Evolutionary conservation across 805 yeast species (phyloP).

Genomic region (Isabelozyma pseudorhagii): DNA sequence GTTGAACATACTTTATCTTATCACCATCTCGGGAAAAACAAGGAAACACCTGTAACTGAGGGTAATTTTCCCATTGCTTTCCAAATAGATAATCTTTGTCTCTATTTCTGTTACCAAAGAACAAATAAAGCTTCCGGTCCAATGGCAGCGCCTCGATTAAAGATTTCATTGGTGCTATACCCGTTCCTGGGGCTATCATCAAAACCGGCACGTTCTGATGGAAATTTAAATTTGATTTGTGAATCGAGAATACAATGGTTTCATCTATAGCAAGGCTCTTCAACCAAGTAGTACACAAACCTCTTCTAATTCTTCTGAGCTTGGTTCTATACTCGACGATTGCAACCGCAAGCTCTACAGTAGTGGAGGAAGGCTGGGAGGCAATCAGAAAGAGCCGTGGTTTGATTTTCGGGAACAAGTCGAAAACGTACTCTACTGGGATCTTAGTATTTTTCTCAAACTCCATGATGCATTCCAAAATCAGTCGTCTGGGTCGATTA

Average conservation of each 20-base stretch:
- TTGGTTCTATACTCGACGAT: conserved; percentile 85
- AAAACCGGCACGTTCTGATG: conserved; percentile 44
- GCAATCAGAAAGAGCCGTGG: conserved; percentile 89
- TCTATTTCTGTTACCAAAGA: conserved; percentile 70
- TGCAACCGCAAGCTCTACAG: conserved; percentile 72
- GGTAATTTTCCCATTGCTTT: conserved; percentile 47
- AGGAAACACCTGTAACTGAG: conserved; percentile 33
- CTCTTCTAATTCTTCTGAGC: conserved; percentile 69
- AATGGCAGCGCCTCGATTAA: conserved; percentile 42
- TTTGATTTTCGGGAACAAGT: conserved; percentile 71
- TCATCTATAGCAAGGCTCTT: conserved; percentile 48
- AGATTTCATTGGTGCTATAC: conserved; percentile 88
- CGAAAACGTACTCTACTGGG: conserved; percentile 74
- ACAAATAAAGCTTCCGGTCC: conserved; percentile 45
- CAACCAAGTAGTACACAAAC: conserved; percentile 80
- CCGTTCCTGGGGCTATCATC: conserved; percentile 92
- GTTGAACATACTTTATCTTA: conserved; percentile 67
- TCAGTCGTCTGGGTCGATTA: conserved; percentile 87
- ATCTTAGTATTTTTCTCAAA: conserved; percentile 67
- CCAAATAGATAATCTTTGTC: conserved; percentile 68
- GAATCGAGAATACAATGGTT: conserved; percentile 49
- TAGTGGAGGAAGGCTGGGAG: conserved; percentile 42
- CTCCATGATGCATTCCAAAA: conserved; percentile 79
- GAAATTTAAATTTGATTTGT: conserved; percentile 42
- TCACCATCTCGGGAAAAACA: conserved; percentile 52